These are phyloP conservation scores for Actinomortierella wolfii DNA, from an alignment of 371 early-diverging fungal species.

Conservation along the genomic window DNA sequence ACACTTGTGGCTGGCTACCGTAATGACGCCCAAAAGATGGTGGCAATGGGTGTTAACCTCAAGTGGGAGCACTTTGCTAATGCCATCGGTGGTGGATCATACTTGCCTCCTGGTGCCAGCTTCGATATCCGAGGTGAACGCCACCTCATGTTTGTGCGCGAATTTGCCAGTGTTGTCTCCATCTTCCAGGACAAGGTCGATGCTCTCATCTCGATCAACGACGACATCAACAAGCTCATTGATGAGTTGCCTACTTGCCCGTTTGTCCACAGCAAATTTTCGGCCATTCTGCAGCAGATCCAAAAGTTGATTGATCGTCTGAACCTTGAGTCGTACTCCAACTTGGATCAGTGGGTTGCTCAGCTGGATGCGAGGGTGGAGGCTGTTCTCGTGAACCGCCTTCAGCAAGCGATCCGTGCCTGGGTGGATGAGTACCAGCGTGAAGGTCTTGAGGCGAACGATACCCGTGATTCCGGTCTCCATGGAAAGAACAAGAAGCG, in stretches of 20 bases:
- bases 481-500: slow-evolving; percentile 55
- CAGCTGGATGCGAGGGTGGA: slow-evolving; percentile 86
- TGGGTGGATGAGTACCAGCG: slow-evolving; percentile 75
- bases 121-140: slow-evolving; percentile 79
- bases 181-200: slow-evolving; percentile 97
- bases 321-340: slow-evolving; percentile 92
- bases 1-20: slow-evolving; percentile 89
- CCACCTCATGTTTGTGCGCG: slow-evolving; percentile 93
- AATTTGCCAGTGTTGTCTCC: slow-evolving; percentile 88
- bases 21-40: slow-evolving; percentile 89
- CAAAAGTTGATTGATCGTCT: slow-evolving; percentile 92
- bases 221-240: slow-evolving; percentile 77
- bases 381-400: slow-evolving; percentile 72
- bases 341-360: slow-evolving; percentile 89
- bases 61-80: slow-evolving; percentile 98
- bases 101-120: slow-evolving; percentile 60
- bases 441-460: slow-evolving; percentile 40
- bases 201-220: slow-evolving; percentile 78
- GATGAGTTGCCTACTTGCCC: slow-evolving; percentile 85
- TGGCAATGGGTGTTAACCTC: slow-evolving; percentile 85
- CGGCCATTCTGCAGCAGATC: slow-evolving; percentile 73
- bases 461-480: slow-evolving; percentile 46
- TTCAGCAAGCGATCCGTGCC: slow-evolving; percentile 80
- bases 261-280: slow-evolving; percentile 73
- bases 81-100: slow-evolving; percentile 51